These are phyloP conservation scores for Chamaecyparis obtusa DNA, from an alignment of 75 land plant genomes.

Conservation along the genomic window DNA sequence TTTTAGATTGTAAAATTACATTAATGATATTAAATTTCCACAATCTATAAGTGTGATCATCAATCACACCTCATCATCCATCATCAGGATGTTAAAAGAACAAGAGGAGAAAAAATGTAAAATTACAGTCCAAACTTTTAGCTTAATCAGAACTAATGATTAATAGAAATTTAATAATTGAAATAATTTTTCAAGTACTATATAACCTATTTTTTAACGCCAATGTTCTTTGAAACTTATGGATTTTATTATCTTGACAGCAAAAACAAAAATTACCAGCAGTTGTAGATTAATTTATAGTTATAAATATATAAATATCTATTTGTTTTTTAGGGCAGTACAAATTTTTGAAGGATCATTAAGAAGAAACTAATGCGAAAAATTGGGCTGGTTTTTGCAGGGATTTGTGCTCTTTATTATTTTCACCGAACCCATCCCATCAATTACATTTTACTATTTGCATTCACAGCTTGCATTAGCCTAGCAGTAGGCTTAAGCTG, in stretches of 20 bases:
- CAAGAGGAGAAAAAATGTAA: too few relatives aligned
- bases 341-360: neutral
- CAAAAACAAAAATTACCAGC: neutral
- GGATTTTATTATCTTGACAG: neutral
- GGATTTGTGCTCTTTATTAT: conserved; percentile 30
- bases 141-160: too few relatives aligned
- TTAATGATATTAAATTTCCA: too few relatives aligned
- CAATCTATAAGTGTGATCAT: too few relatives aligned
- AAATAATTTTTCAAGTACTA: neutral
- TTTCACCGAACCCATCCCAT: conserved; percentile 45
- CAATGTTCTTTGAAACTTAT: neutral
- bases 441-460: conserved; percentile 31
- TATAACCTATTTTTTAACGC: neutral
- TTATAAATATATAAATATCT: too few relatives aligned
- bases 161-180: neutral
- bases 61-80: too few relatives aligned
- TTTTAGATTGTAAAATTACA: too few relatives aligned
- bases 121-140: neutral
- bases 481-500: conserved; percentile 45
- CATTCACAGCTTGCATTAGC: conserved; percentile 42
- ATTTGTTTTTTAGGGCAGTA: neutral
- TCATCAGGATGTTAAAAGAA: too few relatives aligned
- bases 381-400: conserved; percentile 14
- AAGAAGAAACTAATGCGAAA: neutral
- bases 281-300: neutral